Base-by-base conservation (phyloP, 257 asterid genomes). In the Penstemon barbatus region DNA sequence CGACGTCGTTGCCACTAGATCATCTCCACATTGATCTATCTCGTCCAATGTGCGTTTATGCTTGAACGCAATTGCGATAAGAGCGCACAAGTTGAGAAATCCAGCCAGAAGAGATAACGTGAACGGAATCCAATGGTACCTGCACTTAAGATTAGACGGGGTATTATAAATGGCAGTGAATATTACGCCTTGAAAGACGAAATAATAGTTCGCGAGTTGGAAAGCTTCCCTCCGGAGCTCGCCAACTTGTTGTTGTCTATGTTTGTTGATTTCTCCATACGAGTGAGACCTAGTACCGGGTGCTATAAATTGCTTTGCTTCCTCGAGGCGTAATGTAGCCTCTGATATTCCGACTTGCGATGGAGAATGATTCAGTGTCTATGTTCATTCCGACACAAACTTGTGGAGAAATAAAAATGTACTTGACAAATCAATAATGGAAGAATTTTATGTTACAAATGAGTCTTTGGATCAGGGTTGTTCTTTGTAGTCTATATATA, bases 81-180 rank as follows among this genome's bases (percentile, higher is more conserved):
- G 59, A 49, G 46, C 55, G 8, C 52, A 46, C 33, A 70, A 50
- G 5, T 69, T 69, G 7, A 69, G 50, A 8, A 42, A 37, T 8
- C 69, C 75, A 4, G 75, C 75, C 4, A 61, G 11, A 2, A 52
- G 5, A 19, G 75, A 71, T 19, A 71, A 65, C 7, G 63, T 11
- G 7, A 71, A 6, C 5, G 75, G 69, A 6, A 71, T 15, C 75
- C 75, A 71, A 25, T 33, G 63, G 44, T 61, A 50, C 40, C 53
- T 65, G 54, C 75, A 71, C 40, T 71, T 71, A 25, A 71, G 44
- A 53, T 57, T 4, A 3, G 75, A 50, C n/a, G 62, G 50, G 19
- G 43, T 10, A n/a, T 48, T 63, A 18, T 63, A 63, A 12, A 63
- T 19, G 4, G 69, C 69, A 5, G 69, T 63, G 40, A 63, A 63